Base-by-base conservation (phyloP, 2,329 filamentous ascomycete genomes). In the Sporothrix schenckii region DNA sequence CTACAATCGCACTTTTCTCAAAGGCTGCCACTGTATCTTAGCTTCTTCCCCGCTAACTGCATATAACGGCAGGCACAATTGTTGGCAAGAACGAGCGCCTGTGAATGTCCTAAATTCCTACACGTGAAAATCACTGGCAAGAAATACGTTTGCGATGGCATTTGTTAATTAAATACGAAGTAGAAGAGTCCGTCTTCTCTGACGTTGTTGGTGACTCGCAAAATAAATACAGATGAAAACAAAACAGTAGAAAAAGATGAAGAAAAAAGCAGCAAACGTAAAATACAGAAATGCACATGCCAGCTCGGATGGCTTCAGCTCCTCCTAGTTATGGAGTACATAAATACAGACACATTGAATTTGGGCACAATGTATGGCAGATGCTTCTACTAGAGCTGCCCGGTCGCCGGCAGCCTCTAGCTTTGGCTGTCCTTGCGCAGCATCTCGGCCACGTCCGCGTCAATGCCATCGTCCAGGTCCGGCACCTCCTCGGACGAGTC, bases 391-490 rank as follows among this genome's bases (percentile, higher is more conserved):
- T 44, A 30, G 4, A 10, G 11, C 39, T 27, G n/a, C 21, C 21
- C 58, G 4, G 11, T 39, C 4, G 39, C 58, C 58, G 6, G 13
- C 19, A 47, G 39, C 58, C 10, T 65, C 61, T 56, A 65, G 58
- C 11, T 30, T 13, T 47, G 50, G 60, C 50, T 65, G 50, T 69
- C 68, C 53, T 65, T 81, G 54, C 80, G 79, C 58, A 88, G 79
- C 80, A 87, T 86, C 74, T 86, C 85, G 34, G 83, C 82, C 47
- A 88, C 86, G 61, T 88, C 86, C 0, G 84, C 81, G 72, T 88
- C 86, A 66, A 88, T 86, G 0, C 81, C 85, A 72, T 86, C 84
- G 70, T 86, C 84, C 24, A 88, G 78, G 68, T 87, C 83, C 3
- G 85, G 85, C 70, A 88, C 83, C 49, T 86, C 85, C 14, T 81